phyloP scores from a whole-genome alignment of 163 green algal species.

The Picocystis sp. region DNA sequence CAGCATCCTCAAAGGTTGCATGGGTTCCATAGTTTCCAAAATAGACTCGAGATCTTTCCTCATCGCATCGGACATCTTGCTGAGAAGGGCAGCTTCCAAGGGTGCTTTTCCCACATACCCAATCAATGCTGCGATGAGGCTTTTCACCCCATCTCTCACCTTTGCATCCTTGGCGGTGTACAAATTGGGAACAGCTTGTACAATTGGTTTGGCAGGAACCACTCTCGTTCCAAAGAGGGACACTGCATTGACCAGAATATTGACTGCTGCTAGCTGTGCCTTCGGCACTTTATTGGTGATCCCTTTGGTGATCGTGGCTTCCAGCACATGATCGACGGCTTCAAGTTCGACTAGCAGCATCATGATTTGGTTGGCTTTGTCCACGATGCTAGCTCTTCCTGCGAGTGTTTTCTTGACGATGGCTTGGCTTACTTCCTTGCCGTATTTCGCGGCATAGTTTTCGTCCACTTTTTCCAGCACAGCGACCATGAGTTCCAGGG shows the following conservation, averaged over 20 bases:
- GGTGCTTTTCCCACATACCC: conserved; percentile 18
- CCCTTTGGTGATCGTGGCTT: conserved; percentile 43
- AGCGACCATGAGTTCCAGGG: conserved; percentile 55
- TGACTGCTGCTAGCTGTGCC: conserved; percentile 57
- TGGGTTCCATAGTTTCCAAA: conserved; percentile 24
- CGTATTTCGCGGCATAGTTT: conserved; percentile 37
- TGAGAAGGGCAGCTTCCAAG: conserved; percentile 42
- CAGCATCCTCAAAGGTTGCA: conserved; percentile 9
- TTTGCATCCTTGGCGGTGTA: conserved; percentile 75
- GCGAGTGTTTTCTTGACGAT: conserved; percentile 68
- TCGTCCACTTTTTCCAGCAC: conserved; percentile 47
- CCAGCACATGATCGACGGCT: conserved; percentile 41
- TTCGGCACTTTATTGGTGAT: conserved; percentile 86
- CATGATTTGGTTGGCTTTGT: conserved; percentile 43
- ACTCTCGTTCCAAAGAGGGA: conserved; percentile 56
- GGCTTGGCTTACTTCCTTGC: conserved; percentile 26
- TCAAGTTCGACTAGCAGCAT: conserved; percentile 72
- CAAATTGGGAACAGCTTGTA: conserved; percentile 58
- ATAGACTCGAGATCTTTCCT: conserved; percentile 65
- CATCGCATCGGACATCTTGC: conserved; percentile 77
- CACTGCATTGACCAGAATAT: conserved; percentile 45
- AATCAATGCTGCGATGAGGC: conserved; percentile 37
- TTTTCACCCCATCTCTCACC: conserved; percentile 68
- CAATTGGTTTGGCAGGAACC: conserved; percentile 58
- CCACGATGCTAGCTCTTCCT: conserved; percentile 52